phyloP scores from a whole-genome alignment of 2,329 filamentous ascomycete genomes.

The Xylaria sp. region DNA sequence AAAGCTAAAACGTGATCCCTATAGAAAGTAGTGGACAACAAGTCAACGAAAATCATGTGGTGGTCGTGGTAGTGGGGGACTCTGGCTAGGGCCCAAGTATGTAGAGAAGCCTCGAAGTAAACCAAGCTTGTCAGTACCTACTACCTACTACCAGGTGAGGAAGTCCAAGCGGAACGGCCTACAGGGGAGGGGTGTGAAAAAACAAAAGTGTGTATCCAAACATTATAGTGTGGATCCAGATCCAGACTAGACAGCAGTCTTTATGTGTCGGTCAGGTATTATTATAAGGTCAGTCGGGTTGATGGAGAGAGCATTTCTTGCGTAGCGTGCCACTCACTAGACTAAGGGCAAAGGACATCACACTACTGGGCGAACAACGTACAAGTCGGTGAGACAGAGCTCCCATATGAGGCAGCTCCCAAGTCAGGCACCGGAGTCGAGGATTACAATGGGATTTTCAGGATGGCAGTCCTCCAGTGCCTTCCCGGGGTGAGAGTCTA shows the following conservation, averaged over 20 bases:
- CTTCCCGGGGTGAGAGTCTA: slow-evolving; percentile 25
- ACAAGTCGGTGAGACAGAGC: slow-evolving; percentile 37
- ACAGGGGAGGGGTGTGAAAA: slow-evolving; percentile 37
- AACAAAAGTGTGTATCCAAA: slow-evolving; percentile 35
- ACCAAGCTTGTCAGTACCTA: slow-evolving; percentile 33
- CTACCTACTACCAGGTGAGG: slow-evolving; percentile 30
- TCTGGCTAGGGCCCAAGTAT: slow-evolving; percentile 36
- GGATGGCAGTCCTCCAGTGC: slow-evolving; percentile 7
- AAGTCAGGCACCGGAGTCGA: slow-evolving; percentile 20
- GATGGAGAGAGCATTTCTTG: slow-evolving; percentile 35
- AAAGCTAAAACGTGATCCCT: slow-evolving; percentile 37
- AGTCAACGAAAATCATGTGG: slow-evolving; percentile 33
- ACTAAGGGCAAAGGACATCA: slow-evolving; percentile 32
- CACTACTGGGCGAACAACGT: slow-evolving; percentile 32
- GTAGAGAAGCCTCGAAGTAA: slow-evolving; percentile 32
- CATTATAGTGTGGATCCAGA: slow-evolving; percentile 40
- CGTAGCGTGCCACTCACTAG: slow-evolving; percentile 40
- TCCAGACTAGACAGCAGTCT: slow-evolving; percentile 38
- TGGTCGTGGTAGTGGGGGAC: slow-evolving; percentile 38
- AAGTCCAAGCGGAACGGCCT: slow-evolving; percentile 17
- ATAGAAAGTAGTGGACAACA: slow-evolving; percentile 37
- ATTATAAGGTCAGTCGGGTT: slow-evolving; percentile 40
- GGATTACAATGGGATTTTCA: slow-evolving; percentile 16
- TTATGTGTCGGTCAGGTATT: slow-evolving; percentile 43
- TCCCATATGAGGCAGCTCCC: slow-evolving; percentile 22